These are phyloP conservation scores for Dictyostelium capitatum DNA, from an alignment of 78 protist species.

Conservation along the genomic window DNA sequence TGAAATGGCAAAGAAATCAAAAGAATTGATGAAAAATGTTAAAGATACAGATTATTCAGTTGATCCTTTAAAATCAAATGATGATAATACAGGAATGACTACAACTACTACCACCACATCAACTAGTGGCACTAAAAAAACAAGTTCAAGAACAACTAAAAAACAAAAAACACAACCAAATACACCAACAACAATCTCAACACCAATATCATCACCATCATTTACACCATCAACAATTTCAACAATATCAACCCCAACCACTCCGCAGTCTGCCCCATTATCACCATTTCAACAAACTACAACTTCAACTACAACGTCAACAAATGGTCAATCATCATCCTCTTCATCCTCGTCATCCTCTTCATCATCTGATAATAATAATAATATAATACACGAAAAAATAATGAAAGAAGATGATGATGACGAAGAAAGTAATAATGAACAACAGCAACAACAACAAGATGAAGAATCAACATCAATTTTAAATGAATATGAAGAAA, in stretches of 20 bases:
- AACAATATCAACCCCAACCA: slow-evolving; percentile 2
- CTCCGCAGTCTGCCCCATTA: slow-evolving; percentile 2
- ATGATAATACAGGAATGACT: background rate
- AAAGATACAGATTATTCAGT: slow-evolving; percentile 51
- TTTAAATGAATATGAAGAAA: background rate
- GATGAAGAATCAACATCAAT: background rate
- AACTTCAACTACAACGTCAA: background rate
- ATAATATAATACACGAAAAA: background rate
- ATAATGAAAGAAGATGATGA: background rate
- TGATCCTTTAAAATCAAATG: background rate
- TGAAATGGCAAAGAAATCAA: slow-evolving; percentile 61
- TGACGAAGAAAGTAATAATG: no score
- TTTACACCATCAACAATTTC: background rate
- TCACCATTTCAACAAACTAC: slow-evolving; percentile 2
- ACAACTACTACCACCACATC: background rate
- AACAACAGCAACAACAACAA: background rate
- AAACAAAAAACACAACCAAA: background rate
- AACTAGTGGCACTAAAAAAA: background rate
- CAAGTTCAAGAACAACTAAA: background rate
- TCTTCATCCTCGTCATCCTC: background rate
- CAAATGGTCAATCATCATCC: background rate
- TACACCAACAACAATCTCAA: background rate
- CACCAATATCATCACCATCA: background rate
- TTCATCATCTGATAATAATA: background rate
- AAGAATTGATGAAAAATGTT: slow-evolving; percentile 63